Evolutionary conservation across 1,284 basidiomycete species (phyloP), one percentile per base, ranked within the genome.

Genomic region (Puccinia brachypodii): DNA sequence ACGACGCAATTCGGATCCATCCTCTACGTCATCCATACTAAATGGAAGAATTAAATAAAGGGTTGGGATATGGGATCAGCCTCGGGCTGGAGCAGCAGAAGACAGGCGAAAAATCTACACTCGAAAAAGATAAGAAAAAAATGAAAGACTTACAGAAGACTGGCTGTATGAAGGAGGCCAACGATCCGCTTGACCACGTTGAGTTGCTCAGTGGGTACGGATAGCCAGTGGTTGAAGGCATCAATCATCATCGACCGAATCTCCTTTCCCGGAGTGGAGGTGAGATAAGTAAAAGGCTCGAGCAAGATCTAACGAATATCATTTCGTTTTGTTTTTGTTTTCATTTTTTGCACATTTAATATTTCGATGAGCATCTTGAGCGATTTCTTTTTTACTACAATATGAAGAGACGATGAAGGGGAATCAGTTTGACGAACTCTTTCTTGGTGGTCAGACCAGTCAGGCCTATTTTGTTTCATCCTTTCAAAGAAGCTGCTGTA

Each of bases 1-100:
- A 80, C 96, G 88, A 11, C 97, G 89, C 36, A 99, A 89, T 84
- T 96, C 93, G 0, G 95, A 94, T 84, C 94, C 93, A 85, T 99
- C 97, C 87, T 99, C 95, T 53, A 99, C 96, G 86, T 99, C 97
- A 86, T 99, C 97, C 85, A 99, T 92, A 84, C 94, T 95, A 85
- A 68, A 14, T 28, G 11, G n/a, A n/a, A 11, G 9, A 62, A 79
- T 28, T 64, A 68, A 64, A 38, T 47, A 53, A 25, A 66, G 33
- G 25, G 13, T 38, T 44, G 22, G 11, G 6, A 36, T 6, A 68
- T 22, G 33, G 36, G 2, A 8, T 60, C 31, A 38, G 36, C 44
- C 22, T 28, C n/a, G 38, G 42, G 25, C 22, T 14, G 40, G 38
- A 11, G 8, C 36, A 31, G 36, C 3, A 4, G 53, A 6, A 16